Conservation (phyloP, 164 flowering plant species). For the Sedum album region DNA sequence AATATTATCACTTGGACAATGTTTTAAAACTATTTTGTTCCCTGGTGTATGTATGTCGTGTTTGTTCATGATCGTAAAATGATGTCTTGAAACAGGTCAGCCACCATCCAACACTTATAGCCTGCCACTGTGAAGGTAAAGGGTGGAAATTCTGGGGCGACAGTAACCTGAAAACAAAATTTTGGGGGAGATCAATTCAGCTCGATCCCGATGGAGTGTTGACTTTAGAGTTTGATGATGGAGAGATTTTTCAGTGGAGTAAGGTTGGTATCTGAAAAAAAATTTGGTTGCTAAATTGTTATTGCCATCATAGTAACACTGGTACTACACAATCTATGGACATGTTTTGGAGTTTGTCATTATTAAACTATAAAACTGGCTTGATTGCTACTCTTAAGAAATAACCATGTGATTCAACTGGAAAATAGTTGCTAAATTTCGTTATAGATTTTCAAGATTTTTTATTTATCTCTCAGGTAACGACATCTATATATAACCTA, state of each 20-base stretch:
- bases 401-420: neutral
- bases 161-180: conserved; percentile 71
- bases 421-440: neutral
- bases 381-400: no score
- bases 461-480: conserved; percentile 40
- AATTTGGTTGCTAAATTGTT: no score
- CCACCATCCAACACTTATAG: conserved; percentile 91
- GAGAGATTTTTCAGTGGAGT: conserved; percentile 92
- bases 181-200: conserved; percentile 94
- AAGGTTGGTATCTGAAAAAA: conserved; percentile 78
- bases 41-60: neutral
- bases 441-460: conserved; percentile 1
- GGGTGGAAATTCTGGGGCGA: conserved; percentile 98
- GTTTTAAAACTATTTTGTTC: neutral
- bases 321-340: no score
- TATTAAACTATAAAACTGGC: no score
- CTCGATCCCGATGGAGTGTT: conserved; percentile 85
- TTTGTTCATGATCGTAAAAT: neutral
- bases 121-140: conserved; percentile 94
- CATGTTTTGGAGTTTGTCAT: no score
- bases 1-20: no score
- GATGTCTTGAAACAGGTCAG: conserved; percentile 61
- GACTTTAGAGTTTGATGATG: conserved; percentile 89
- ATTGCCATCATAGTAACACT: no score
- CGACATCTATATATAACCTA: conserved; percentile 74